Base-by-base conservation (phyloP, 495 filamentous ascomycete genomes). In the Hyaloscypha variabilis region DNA sequence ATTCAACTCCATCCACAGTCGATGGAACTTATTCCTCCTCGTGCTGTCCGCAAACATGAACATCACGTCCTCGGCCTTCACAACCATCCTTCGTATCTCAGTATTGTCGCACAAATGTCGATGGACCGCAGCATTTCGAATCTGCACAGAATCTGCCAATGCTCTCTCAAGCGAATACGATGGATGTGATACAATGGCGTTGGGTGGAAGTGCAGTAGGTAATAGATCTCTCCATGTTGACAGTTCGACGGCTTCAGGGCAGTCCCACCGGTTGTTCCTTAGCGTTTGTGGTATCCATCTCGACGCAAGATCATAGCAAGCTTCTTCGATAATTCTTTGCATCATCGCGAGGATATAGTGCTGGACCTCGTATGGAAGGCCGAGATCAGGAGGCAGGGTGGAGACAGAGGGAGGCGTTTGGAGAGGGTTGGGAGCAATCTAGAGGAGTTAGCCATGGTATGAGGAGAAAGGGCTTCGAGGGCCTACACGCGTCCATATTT, bases 351-450 rank as follows among this genome's bases (percentile, higher is more conserved):
- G 67, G 39, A 79, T 72, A 30, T 71, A 70, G 68, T 79, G 77
- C 62, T 81, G 77, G 28, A 75, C 67, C 62, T 74, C 70, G 61
- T 81, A 79, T n/a, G 78, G 77, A 24, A 79, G 71, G 49, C 74
- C 76, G 5, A 71, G 67, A 25, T 72, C 69, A 61, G 50, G 63
- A 42, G 58, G 54, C 5, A 51, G 25, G 5, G 53, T 23, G 3
- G 46, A 14, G n/a, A n/a, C n/a, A 26, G 34, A 23, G 23, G n/a
- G n/a, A 1, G 30, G 11, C 6, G 26, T 36, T 26, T 21, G 46
- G 28, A 17, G 11, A 31, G 21, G 30, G 64, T 50, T 50, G 54
- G 30, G 25, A 56, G 56, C 62, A 25, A 53, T 62, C 62, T 60
- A 24, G 23, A 24, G 49, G 49, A 58, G 56, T 58, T n/a, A 28